Evolutionary conservation across 208 protist genomes (phyloP).

Genomic region (Tritrichomonas foetus): DNA sequence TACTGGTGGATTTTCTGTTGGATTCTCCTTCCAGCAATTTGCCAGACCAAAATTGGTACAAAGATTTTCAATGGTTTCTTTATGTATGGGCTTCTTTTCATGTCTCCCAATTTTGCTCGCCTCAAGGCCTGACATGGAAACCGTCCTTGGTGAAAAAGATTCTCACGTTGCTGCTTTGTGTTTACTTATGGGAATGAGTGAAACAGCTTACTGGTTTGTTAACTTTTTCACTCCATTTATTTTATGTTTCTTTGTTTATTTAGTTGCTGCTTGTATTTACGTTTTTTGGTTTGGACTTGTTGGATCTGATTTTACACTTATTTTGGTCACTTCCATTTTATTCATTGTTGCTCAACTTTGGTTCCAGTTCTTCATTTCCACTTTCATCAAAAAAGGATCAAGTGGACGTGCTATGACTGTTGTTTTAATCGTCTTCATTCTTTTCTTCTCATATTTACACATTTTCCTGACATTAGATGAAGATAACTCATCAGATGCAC

Average conservation of each 20-base stretch:
- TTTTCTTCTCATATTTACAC: not conserved
- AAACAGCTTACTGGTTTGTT: not conserved
- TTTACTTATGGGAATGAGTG: not conserved
- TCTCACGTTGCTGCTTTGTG: not conserved
- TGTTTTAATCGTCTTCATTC: not conserved
- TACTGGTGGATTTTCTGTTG: too few species aligned
- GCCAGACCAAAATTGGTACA: too few species aligned
- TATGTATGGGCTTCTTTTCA: not conserved
- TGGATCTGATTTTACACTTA: not conserved
- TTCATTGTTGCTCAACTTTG: not conserved
- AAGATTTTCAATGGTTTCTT: too few species aligned
- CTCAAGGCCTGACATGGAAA: not conserved
- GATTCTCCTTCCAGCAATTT: too few species aligned
- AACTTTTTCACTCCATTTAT: not conserved
- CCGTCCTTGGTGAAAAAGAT: not conserved
- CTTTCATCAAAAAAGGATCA: not conserved
- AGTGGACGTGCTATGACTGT: not conserved
- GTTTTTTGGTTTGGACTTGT: not conserved
- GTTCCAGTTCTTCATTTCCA: not conserved
- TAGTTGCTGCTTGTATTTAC: not conserved
- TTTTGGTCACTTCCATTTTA: not conserved
- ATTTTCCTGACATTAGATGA: not conserved
- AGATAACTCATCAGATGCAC: not conserved
- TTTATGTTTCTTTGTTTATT: not conserved
- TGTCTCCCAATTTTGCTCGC: not conserved